Evolutionary conservation across 164 flowering plant species (phyloP).

Genomic region (Nelumbo lutea): DNA sequence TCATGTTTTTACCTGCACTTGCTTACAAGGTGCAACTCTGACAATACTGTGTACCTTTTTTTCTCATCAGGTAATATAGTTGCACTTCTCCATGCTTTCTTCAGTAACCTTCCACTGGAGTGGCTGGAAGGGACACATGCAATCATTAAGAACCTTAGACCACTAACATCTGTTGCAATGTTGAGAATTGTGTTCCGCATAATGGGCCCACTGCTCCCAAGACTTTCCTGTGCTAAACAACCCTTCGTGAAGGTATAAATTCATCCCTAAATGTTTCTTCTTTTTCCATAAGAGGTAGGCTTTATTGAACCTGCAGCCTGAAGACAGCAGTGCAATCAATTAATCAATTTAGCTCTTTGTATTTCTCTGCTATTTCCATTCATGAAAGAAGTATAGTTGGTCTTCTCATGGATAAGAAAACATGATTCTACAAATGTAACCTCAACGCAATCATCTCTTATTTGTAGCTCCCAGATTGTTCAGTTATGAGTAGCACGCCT

Average conservation of each 20-base stretch:
- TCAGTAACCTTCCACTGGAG: conserved; percentile 92
- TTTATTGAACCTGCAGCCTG: not conserved
- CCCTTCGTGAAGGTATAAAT: conserved; percentile 77
- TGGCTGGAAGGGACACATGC: conserved; percentile 92
- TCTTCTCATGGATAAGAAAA: too few species aligned
- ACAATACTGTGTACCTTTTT: conserved; percentile 6
- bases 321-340: not conserved
- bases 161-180: conserved; percentile 88
- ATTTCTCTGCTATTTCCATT: too few species aligned
- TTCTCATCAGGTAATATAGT: conserved; percentile 66
- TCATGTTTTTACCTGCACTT: not conserved
- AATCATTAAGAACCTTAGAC: conserved; percentile 76
- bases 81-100: conserved; percentile 87
- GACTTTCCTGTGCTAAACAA: conserved; percentile 72
- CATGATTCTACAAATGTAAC: too few species aligned
- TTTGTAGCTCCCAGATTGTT: too few species aligned
- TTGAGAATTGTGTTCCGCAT: conserved; percentile 89
- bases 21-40: conserved; percentile 8
- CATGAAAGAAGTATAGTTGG: too few species aligned
- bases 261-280: not conserved
- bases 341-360: not conserved
- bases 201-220: conserved; percentile 93
- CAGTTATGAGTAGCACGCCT: too few species aligned
- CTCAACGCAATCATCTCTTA: too few species aligned
- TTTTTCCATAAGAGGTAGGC: not conserved